Evolutionary conservation across 345 rosid genomes (phyloP).

Genomic region (Aquilaria yunnanensis): DNA sequence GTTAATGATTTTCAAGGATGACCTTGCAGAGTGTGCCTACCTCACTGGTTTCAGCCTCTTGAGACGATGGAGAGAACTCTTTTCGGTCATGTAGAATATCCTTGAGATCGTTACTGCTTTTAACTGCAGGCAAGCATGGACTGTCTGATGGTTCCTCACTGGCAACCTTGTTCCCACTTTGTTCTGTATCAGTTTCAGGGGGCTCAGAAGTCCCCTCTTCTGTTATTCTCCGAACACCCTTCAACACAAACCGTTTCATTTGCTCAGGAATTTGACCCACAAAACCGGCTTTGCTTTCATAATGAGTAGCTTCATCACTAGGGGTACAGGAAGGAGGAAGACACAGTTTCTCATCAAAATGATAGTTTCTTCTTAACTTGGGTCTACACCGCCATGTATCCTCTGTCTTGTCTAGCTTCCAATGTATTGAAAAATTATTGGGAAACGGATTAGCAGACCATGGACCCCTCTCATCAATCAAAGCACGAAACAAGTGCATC

Average conservation of each 20-base stretch:
- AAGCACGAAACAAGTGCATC: constrained; percentile 88
- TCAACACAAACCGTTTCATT: constrained; percentile 87
- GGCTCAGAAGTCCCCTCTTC: constrained; percentile 76
- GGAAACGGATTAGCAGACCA: constrained; percentile 99
- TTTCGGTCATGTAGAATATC: constrained; percentile 48
- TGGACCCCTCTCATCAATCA: constrained; percentile 97
- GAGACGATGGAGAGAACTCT: constrained; percentile 49
- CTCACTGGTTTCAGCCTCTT: constrained; percentile 72
- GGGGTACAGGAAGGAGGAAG: constrained; percentile 50
- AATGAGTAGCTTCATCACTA: constrained; percentile 35
- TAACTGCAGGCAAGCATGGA: constrained; percentile 35
- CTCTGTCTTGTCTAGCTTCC: constrained; percentile 98
- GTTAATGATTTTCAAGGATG: not conserved
- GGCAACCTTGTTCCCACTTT: constrained; percentile 29
- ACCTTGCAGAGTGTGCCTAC: constrained; percentile 25
- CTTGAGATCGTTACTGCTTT: constrained; percentile 55
- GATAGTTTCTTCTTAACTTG: constrained; percentile 84
- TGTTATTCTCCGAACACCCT: constrained; percentile 75
- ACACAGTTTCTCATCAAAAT: constrained; percentile 82
- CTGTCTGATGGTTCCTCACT: constrained; percentile 45
- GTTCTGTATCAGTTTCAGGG: constrained; percentile 49
- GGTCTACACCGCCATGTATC: constrained; percentile 94
- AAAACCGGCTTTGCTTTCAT: constrained; percentile 53
- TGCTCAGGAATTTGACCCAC: constrained; percentile 93
- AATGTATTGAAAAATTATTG: constrained; percentile 52